Evolutionary conservation across 2,329 filamentous ascomycete genomes (phyloP).

Genomic region (Chrysoporthe cubensis): DNA sequence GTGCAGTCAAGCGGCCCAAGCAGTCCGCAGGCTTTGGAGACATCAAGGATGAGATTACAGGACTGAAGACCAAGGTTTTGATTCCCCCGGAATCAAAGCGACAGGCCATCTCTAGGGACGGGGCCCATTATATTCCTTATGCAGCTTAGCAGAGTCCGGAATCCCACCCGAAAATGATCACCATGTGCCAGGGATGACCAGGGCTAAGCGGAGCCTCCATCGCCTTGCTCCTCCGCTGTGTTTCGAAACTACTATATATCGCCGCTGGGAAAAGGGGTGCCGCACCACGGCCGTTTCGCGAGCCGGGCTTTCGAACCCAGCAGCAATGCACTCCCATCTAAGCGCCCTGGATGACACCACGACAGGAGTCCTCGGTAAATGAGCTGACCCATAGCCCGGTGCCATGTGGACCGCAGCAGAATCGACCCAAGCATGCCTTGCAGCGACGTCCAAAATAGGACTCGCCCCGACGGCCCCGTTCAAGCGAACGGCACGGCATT

Average conservation of each 20-base stretch:
- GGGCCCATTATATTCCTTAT: constrained; percentile 14
- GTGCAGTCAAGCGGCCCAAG: not conserved
- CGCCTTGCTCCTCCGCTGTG: constrained; percentile 12
- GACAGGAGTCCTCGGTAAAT: not conserved
- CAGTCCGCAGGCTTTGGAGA: not conserved
- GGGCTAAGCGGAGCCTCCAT: constrained; percentile 11
- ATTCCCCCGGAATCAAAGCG: constrained; percentile 9
- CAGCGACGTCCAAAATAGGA: constrained; percentile 10
- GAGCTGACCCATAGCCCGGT: not conserved
- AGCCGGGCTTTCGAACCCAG: constrained; percentile 1
- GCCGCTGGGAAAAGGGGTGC: constrained; percentile 13
- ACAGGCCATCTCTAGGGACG: not conserved
- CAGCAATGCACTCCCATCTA: constrained; percentile 6
- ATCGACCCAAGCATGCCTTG: not conserved
- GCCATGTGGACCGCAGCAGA: too few relatives aligned
- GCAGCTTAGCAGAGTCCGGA: constrained; percentile 15
- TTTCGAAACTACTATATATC: constrained; percentile 24
- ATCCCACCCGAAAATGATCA: not conserved
- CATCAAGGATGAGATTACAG: constrained; percentile 13
- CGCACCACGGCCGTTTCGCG: not conserved
- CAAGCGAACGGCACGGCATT: constrained; percentile 14
- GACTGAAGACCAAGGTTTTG: constrained; percentile 5
- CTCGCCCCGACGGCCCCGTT: not conserved
- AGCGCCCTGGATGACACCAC: constrained; percentile 20
- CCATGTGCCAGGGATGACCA: constrained; percentile 9